Percentiles rank a stretch among this genome's conserved stretches.
These are phyloP conservation scores for Vanilla planifolia DNA, from an alignment of 106 monocot species.

Conservation along the genomic window DNA sequence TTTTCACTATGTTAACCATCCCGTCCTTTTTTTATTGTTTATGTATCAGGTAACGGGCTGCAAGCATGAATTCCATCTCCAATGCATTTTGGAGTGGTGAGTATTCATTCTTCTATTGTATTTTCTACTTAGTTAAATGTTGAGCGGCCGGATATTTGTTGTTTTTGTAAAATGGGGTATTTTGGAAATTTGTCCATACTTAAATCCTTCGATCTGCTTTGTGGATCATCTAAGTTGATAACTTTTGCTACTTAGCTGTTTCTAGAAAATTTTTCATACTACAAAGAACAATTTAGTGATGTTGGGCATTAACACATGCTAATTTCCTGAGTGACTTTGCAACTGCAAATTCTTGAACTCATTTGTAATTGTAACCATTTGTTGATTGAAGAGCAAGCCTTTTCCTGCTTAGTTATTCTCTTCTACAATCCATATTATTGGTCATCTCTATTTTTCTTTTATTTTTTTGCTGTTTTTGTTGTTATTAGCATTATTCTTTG, in stretches of 20 bases:
- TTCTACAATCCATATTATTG: too few relatives aligned
- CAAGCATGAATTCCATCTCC: slow-evolving; percentile 31
- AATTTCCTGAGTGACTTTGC: too few relatives aligned
- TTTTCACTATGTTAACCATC: too few relatives aligned
- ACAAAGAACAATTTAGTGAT: too few relatives aligned
- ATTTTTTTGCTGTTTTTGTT: too few relatives aligned
- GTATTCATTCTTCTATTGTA: not conserved
- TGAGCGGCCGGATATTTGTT: not conserved
- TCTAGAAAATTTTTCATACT: too few relatives aligned
- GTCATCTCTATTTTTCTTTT: too few relatives aligned
- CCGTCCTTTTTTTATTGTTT: not conserved
- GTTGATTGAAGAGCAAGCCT: too few relatives aligned
- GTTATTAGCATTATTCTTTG: not conserved
- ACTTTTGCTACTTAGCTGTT: slow-evolving; percentile 1
- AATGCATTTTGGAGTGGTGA: slow-evolving; percentile 30
- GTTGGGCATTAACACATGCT: too few relatives aligned
- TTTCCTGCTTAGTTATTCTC: too few relatives aligned
- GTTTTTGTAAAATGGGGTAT: not conserved
- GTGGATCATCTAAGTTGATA: not conserved
- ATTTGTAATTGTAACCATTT: too few relatives aligned
- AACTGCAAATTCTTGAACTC: too few relatives aligned
- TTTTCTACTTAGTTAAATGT: not conserved
- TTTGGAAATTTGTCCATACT: not conserved
- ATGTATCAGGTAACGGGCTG: slow-evolving; percentile 20
- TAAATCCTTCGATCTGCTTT: not conserved